Base-by-base conservation (phyloP, 352 stramenopile species). In the Phytophthora hybrid region DNA sequence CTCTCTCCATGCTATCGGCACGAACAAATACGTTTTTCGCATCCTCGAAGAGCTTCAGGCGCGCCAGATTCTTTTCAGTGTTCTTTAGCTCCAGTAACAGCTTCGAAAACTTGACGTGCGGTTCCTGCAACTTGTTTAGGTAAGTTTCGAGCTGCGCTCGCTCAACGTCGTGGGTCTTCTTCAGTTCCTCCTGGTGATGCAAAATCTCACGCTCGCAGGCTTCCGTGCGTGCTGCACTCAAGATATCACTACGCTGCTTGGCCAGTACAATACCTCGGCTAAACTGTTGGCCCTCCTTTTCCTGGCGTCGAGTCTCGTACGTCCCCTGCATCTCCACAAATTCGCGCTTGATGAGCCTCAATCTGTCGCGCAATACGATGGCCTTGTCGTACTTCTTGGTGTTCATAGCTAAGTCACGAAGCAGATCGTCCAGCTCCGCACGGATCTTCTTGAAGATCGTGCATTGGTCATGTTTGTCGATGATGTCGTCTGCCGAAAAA, bases 351-450 rank as follows among this genome's bases (percentile, higher is more conserved):
- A 94, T 90, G 21, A 83, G 23, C 5, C 75, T 72, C 32, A 94
- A 66, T 4, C 85, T 81, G 39, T 94, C 85, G 1, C 87, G 87
- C 14, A 94, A 61, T 5, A 94, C 21, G 31, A 92, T 79, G 1
- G 85, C 87, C 53, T 89, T 89, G 72, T 92, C 83, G 65, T 91
- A 93, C 67, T 91, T 90, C 61, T 89, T 92, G 9, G 80, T 88
- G 49, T 86, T 80, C 23, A 73, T 79, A 29, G 79, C 78, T 6
- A 93, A 63, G 31, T 90, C 76, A 19, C 75, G 77, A 6, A 94
- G 77, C 44, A 92, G 44, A 11, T 89, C 74, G 19, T 92, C 81
- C 5, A 94, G 75, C 60, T 93, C 85, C 5, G 66, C 41, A 1
- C 85, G 82, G 19, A 93, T 85, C 37, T 76, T 78, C 23, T 79